These are phyloP conservation scores for Fusarium keratoplasticum DNA, from an alignment of 2,329 filamentous ascomycete genomes.

Conservation along the genomic window DNA sequence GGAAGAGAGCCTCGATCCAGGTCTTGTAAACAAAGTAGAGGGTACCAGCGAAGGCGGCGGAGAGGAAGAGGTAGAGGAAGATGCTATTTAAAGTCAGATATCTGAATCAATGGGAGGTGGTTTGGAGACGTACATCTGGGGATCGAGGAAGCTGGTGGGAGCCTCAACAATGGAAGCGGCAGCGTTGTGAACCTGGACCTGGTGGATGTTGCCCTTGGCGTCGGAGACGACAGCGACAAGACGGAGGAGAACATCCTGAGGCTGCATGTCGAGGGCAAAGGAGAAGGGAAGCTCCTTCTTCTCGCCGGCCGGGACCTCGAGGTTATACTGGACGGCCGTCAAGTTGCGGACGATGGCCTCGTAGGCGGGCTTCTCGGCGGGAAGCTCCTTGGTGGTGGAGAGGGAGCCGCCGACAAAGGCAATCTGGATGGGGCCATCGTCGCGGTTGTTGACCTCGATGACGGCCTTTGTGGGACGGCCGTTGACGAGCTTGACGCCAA, in stretches of 20 bases:
- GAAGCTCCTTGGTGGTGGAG: constrained; percentile 65
- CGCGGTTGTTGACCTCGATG: constrained; percentile 86
- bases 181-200: constrained; percentile 83
- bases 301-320: constrained; percentile 80
- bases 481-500: constrained; percentile 96
- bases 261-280: constrained; percentile 92
- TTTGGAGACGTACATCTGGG: constrained; percentile 82
- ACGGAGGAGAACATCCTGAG: constrained; percentile 85
- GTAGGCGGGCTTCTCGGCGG: constrained; percentile 55
- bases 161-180: constrained; percentile 90
- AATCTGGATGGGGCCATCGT: constrained; percentile 79
- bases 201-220: constrained; percentile 75
- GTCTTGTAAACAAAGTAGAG: constrained; percentile 98
- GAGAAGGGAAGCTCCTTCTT: constrained; percentile 82
- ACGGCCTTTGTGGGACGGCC: constrained; percentile 86
- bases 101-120: neutral
- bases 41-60: constrained; percentile 80
- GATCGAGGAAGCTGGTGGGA: constrained; percentile 91
- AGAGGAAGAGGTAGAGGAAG: constrained; percentile 96
- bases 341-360: constrained; percentile 83
- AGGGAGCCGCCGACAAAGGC: constrained; percentile 83
- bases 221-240: constrained; percentile 80
- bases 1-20: constrained; percentile 96
- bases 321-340: constrained; percentile 78
- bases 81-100: constrained; percentile 70